Base-by-base conservation (phyloP, 495 filamentous ascomycete genomes). In the Hypoxylon perforatum region DNA sequence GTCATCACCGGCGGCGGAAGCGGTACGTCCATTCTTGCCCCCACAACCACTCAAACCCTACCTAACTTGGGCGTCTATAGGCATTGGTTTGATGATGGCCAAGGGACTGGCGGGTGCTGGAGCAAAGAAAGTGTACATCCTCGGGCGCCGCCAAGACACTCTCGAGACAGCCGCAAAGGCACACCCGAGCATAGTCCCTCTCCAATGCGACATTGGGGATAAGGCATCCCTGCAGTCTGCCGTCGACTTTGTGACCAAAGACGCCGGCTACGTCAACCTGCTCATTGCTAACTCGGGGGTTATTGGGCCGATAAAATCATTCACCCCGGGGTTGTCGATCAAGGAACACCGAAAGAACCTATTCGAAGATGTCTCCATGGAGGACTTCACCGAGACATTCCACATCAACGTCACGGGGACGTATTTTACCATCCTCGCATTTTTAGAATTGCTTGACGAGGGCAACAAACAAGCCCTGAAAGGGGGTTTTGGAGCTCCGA, bases 61-160 rank as follows among this genome's bases (percentile, higher is more conserved):
- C 45, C 33, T 59, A 22, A 54, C 15, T 15, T 0, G 23, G 19
- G 19, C n/a, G n/a, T n/a, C n/a, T n/a, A 28, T 15, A 87, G 87
- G 87, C 4, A 84, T 89, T 56, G 87, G 87, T 4, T 63, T 81
- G 0, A 81, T 80, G 70, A 89, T 89, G 80, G 79, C 87, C 4
- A 79, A 78, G 59, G 87, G 84, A 4, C 78, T 91, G 7, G 86
- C 76, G 0, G 61, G 65, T 18, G 86, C 86, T 62, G 88, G 88
- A 6, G 87, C 88, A n/a, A 64, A 73, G 10, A 88, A 85, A 73
- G 83, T 91, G 33, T 91, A 88, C 77, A 87, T 91, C 61, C 59
- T 89, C 28, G 87, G 86, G 18, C 77, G 88, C 11, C 80, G 86
- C 11, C 66, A 75, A 50, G 80, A 86, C 21, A 65, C 80, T 1